These are phyloP conservation scores for Fusarium sp. DNA, from an alignment of 2,329 filamentous ascomycete genomes.

Conservation along the genomic window DNA sequence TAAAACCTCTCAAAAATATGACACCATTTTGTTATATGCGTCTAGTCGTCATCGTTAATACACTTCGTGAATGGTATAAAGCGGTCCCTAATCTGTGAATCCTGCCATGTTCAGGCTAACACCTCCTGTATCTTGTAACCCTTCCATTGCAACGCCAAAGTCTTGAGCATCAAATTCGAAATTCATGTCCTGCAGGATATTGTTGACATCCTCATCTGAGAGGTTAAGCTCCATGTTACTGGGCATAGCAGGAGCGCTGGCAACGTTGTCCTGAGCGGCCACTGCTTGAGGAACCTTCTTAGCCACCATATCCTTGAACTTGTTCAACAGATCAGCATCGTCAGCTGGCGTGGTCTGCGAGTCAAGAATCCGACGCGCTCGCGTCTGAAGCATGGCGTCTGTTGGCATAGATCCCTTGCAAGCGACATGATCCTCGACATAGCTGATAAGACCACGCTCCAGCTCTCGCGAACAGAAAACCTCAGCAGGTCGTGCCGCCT, in stretches of 20 bases:
- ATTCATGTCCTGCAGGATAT: slow-evolving; percentile 56
- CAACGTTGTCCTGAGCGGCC: slow-evolving; percentile 8
- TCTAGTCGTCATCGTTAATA: slow-evolving; percentile 13
- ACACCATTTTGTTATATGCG: background rate
- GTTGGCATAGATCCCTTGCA: slow-evolving; percentile 56
- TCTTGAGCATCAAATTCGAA: slow-evolving; percentile 53
- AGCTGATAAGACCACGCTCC: slow-evolving; percentile 63
- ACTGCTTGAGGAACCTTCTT: slow-evolving; percentile 41
- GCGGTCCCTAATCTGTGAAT: slow-evolving; percentile 39
- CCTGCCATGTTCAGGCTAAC: slow-evolving; percentile 42
- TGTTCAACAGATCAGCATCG: slow-evolving; percentile 61
- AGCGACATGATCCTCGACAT: slow-evolving; percentile 55
- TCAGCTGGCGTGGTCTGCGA: slow-evolving; percentile 63
- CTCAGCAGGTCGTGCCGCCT: slow-evolving; percentile 58
- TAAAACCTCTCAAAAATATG: background rate
- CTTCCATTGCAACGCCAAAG: slow-evolving; percentile 42
- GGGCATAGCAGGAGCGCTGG: slow-evolving; percentile 30
- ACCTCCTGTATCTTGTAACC: slow-evolving; percentile 46
- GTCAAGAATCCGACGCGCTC: slow-evolving; percentile 61
- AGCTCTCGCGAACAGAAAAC: slow-evolving; percentile 70
- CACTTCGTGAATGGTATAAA: slow-evolving; percentile 39
- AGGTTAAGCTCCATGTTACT: slow-evolving; percentile 50
- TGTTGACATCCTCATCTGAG: slow-evolving; percentile 53
- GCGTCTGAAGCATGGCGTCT: slow-evolving; percentile 58
- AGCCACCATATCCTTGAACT: slow-evolving; percentile 62